Base-by-base conservation (phyloP, 2,329 filamentous ascomycete species). In the Epichloe scottii region DNA sequence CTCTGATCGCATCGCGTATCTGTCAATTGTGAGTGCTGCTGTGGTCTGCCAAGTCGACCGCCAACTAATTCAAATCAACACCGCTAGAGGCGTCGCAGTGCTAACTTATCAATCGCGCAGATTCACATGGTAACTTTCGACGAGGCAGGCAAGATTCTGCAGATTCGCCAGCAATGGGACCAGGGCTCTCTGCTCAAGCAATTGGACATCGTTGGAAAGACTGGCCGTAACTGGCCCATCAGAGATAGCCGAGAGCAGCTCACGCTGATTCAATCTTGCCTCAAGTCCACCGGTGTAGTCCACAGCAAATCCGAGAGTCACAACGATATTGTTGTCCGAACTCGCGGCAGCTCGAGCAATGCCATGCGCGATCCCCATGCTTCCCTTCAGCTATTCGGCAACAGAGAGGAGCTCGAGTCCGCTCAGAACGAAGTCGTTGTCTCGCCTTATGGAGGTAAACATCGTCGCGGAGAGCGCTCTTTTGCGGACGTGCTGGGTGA, bases 191-290 rank as follows among this genome's bases (percentile, higher is more conserved):
- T 98, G 40, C 79, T 98, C 58, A 97, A 93, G 72, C 85, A 95
- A 67, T 78, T 96, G 56, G 90, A 96, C 55, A 83, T 96, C 51
- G 97, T 98, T 67, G 91, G 93, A 61, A 85, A 84, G 64, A 84
- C 85, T 50, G 88, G 87, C 51, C 87, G 85, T 66, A 95, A 93
- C 70, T 98, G 93, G 93, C 93, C 93, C 50, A 94, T 98, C 63
- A 81, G 82, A 59, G 89, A 95, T 64, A 86, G 84, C 63, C 81
- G 81, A 60, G 89, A 95, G 50, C 90, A 97, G 71, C 76, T 85
- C 59, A 83, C 81, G 60, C 72, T 95, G 61, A 87, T 95, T 60
- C 74, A 78, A 56, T 74, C 72, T 47, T 83, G 76, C 56, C 70
- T 80, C 59, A 77, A 78, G 59, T 67, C 70, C 39, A 66, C 69